Conservation (phyloP, 306 rosid species). For the Cucurbita ficifolia region DNA sequence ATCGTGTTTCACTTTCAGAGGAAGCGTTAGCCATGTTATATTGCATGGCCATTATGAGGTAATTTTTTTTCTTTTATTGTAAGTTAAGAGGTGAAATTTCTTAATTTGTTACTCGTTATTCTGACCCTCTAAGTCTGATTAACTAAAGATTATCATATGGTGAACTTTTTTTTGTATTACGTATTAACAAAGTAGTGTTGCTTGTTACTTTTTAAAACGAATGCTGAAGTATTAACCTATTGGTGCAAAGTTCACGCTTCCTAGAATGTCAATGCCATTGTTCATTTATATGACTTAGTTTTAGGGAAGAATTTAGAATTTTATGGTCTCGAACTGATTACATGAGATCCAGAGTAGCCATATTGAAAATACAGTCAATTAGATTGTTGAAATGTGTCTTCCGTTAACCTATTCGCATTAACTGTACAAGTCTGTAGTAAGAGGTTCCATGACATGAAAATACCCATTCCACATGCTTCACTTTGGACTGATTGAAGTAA, state of each 20-base stretch:
- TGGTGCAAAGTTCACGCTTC: neutral
- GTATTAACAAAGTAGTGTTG: neutral
- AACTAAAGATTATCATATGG: neutral
- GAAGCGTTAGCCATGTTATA: conserved; percentile 62
- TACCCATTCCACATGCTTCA: neutral
- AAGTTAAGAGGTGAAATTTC: neutral
- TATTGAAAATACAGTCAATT: neutral
- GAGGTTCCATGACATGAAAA: neutral
- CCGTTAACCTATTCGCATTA: neutral
- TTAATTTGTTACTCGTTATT: neutral
- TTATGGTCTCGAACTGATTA: neutral
- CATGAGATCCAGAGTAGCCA: neutral
- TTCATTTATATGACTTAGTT: neutral
- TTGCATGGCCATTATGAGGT: conserved; percentile 77
- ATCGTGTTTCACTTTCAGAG: conserved; percentile 41
- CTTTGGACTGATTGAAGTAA: neutral
- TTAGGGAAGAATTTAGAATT: neutral
- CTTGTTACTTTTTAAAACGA: neutral
- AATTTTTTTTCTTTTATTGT: neutral
- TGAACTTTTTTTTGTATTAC: neutral
- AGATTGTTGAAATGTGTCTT: neutral
- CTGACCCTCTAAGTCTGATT: neutral
- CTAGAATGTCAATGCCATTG: neutral
- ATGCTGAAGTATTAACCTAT: neutral
- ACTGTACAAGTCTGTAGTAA: neutral